A percentile compares a stretch with the other conserved stretches of the same genome.
phyloP scores from a whole-genome alignment of 2,329 filamentous ascomycete species.

The Massarina eburnea region DNA sequence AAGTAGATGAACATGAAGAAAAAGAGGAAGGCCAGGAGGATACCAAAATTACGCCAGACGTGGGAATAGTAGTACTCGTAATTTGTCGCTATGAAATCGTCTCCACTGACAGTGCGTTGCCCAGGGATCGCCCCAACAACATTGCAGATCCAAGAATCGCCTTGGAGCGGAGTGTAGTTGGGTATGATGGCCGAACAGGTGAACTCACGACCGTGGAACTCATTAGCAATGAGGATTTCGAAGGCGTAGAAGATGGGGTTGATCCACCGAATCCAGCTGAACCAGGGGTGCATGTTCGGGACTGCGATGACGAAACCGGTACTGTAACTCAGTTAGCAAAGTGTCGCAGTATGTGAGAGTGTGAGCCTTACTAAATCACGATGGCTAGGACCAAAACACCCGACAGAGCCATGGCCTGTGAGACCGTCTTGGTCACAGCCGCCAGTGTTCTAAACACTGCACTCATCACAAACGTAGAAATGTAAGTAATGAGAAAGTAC shows the following conservation, averaged over 20 bases:
- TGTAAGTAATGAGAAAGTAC: slow-evolving; percentile 64
- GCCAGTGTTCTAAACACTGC: slow-evolving; percentile 81
- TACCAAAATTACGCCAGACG: slow-evolving; percentile 66
- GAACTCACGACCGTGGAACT: slow-evolving; percentile 48
- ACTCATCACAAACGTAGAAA: slow-evolving; percentile 69
- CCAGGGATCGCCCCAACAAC: slow-evolving; percentile 44
- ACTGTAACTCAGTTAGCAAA: slow-evolving; percentile 1
- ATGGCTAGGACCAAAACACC: slow-evolving; percentile 63
- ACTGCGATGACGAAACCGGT: slow-evolving; percentile 71
- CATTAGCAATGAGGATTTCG: slow-evolving; percentile 77
- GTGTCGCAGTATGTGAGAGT: not conserved
- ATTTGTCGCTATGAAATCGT: slow-evolving; percentile 34
- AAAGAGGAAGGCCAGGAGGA: slow-evolving; percentile 65
- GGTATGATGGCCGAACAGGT: slow-evolving; percentile 44
- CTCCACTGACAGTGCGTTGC: slow-evolving; percentile 41
- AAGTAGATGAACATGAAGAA: slow-evolving; percentile 68
- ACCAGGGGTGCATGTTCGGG: slow-evolving; percentile 56
- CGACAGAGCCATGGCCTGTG: slow-evolving; percentile 58
- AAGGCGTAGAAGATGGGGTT: slow-evolving; percentile 80
- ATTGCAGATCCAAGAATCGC: slow-evolving; percentile 42
- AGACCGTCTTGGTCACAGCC: slow-evolving; percentile 68
- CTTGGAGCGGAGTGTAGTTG: slow-evolving; percentile 28
- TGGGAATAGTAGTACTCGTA: slow-evolving; percentile 46
- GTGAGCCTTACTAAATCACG: slow-evolving; percentile 52
- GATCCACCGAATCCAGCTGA: slow-evolving; percentile 59